A percentile compares a stretch with the other conserved stretches of the same genome.
phyloP scores from a whole-genome alignment of 108 stramenopile genomes.

The Schizochytrium sp. region DNA sequence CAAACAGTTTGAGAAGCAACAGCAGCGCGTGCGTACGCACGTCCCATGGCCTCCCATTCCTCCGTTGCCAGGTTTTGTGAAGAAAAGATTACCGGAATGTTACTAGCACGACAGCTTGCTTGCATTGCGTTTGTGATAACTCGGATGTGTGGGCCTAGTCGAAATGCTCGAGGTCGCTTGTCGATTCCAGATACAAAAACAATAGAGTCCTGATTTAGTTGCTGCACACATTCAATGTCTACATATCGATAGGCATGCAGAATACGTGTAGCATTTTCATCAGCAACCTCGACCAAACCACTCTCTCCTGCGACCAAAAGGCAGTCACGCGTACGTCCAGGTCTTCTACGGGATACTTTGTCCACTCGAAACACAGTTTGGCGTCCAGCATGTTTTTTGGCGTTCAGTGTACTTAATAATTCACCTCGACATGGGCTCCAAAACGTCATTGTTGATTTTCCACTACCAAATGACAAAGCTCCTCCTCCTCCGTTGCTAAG shows the following conservation, averaged over 20 bases:
- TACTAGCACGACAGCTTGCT: not conserved
- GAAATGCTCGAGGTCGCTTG: not conserved
- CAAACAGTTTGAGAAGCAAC: not conserved
- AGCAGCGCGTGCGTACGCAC: not conserved
- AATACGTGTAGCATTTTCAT: slow-evolving; percentile 7
- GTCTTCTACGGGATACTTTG: not conserved
- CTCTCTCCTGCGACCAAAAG: slow-evolving; percentile 41
- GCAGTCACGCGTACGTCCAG: not conserved
- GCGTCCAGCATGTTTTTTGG: slow-evolving; percentile 16
- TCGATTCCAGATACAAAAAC: not conserved
- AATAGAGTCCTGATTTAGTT: not conserved
- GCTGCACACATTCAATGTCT: slow-evolving; percentile 4
- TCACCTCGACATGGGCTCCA: slow-evolving; percentile 33
- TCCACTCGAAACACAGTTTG: not conserved
- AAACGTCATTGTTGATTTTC: not conserved
- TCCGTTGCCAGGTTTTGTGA: not conserved
- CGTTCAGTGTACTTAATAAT: slow-evolving; percentile 1
- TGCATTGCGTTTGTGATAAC: not conserved
- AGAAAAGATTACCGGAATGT: not conserved
- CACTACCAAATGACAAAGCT: not conserved
- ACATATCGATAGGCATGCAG: slow-evolving; percentile 35
- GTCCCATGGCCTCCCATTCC: not conserved
- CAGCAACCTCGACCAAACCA: slow-evolving; percentile 37
- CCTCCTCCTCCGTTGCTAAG: not conserved
- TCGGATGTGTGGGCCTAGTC: not conserved